Evolutionary conservation across 2,329 filamentous ascomycete genomes (phyloP).

Genomic region (Elsinoe perseae): DNA sequence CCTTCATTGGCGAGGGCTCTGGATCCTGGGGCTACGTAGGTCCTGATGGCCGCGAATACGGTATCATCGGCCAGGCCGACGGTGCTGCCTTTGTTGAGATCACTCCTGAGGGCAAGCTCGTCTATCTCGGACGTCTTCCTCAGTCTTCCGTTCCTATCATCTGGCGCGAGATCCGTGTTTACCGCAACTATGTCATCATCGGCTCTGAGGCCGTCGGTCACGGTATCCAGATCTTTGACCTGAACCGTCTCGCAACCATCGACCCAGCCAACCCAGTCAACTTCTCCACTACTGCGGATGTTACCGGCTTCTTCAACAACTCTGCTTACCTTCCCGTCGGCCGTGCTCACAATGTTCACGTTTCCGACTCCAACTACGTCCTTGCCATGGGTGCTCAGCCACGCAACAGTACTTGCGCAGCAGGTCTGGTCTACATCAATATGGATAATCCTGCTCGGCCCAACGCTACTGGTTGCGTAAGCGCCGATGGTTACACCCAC

Average conservation of each 20-base stretch:
- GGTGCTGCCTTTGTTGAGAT: slow-evolving; percentile 50
- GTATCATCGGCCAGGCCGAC: slow-evolving; percentile 48
- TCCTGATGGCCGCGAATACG: slow-evolving; percentile 46
- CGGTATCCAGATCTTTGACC: slow-evolving; percentile 56
- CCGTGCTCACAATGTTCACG: slow-evolving; percentile 47
- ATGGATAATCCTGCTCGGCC: slow-evolving; percentile 45
- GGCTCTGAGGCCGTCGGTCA: slow-evolving; percentile 42
- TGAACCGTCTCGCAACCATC: slow-evolving; percentile 47
- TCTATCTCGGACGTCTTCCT: slow-evolving; percentile 47
- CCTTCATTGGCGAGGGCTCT: slow-evolving; percentile 37
- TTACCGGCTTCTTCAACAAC: slow-evolving; percentile 36
- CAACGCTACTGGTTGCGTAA: slow-evolving; percentile 43
- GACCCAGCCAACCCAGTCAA: slow-evolving; percentile 38
- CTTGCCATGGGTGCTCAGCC: slow-evolving; percentile 38
- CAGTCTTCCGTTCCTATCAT: slow-evolving; percentile 39
- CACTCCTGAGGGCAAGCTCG: slow-evolving; percentile 43
- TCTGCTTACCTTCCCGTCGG: slow-evolving; percentile 34
- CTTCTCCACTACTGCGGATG: slow-evolving; percentile 41
- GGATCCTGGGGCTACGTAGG: slow-evolving; percentile 50
- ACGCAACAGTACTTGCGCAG: slow-evolving; percentile 38
- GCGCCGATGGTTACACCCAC: slow-evolving; percentile 49
- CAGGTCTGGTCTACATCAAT: slow-evolving; percentile 49
- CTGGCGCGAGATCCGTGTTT: slow-evolving; percentile 48
- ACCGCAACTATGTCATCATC: slow-evolving; percentile 38
- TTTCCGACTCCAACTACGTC: slow-evolving; percentile 42